Evolutionary conservation across 495 filamentous ascomycete species (phyloP).

Genomic region (Neurospora sp.): DNA sequence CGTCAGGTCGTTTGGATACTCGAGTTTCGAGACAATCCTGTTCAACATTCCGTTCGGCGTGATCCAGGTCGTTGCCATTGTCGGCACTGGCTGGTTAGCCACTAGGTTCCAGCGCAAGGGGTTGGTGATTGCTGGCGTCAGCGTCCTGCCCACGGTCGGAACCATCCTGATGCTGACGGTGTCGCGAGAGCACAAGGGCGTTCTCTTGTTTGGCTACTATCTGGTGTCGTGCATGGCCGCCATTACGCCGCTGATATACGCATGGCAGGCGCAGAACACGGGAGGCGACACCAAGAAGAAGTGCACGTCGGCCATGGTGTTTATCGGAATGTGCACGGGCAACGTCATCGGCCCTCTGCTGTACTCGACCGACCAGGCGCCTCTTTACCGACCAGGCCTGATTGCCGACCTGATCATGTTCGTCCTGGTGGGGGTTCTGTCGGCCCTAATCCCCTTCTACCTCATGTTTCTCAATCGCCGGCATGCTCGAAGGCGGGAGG

Average conservation of each 20-base stretch:
- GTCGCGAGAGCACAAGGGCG: constrained; percentile 34
- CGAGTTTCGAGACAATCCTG: constrained; percentile 49
- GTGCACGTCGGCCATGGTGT: constrained; percentile 49
- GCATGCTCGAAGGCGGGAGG: constrained; percentile 34
- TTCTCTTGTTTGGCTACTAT: constrained; percentile 31
- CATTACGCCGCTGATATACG: constrained; percentile 51
- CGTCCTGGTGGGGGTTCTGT: constrained; percentile 23
- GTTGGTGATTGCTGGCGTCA: constrained; percentile 44
- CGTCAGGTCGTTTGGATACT: constrained; percentile 50
- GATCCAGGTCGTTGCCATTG: constrained; percentile 35
- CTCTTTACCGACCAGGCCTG: constrained; percentile 47
- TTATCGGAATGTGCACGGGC: constrained; percentile 52
- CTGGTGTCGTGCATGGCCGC: constrained; percentile 29
- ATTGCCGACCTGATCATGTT: constrained; percentile 40
- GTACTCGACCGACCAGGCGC: constrained; percentile 49
- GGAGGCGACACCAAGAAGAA: constrained; percentile 61
- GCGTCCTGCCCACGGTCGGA: constrained; percentile 46
- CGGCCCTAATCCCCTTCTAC: constrained; percentile 34
- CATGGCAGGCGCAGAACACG: constrained; percentile 57
- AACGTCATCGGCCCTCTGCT: constrained; percentile 53
- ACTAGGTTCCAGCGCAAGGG: constrained; percentile 44
- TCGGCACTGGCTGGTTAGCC: constrained; percentile 37
- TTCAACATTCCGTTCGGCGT: constrained; percentile 57
- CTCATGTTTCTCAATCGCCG: constrained; percentile 38
- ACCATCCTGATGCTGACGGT: constrained; percentile 43